Base-by-base conservation (phyloP, 306 rosid genomes). In the Spatholobus suberectus region DNA sequence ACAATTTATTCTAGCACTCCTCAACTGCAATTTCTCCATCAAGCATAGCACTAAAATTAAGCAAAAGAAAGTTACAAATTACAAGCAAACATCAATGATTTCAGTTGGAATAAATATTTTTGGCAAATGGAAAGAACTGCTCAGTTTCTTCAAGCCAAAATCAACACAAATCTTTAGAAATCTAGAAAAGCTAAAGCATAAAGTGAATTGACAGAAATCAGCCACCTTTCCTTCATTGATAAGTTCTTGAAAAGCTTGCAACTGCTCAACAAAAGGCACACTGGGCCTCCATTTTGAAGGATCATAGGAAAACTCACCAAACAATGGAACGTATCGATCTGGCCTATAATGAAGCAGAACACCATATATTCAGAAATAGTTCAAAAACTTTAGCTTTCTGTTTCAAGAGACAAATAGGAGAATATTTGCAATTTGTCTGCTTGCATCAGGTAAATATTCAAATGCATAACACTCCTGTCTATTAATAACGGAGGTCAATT, bases 141-240 rank as follows among this genome's bases (percentile, higher is more conserved):
- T 43, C 46, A 0, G 26, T 74, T 47, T 24, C 62, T 75, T 12
- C 27, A 34, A 75, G 37, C 32, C 72, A 43, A 57, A 80, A 63
- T 32, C 23, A 43, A 55, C 32, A 20, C 9, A 23, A 55, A 65
- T 57, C 76, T 21, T 44, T 34, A 44, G 73, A 68, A 63, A 66
- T 37, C 77, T 57, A 29, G 49, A 24, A 86, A 83, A 70, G 72
- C 67, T 34, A 57, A 76, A 51, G 40, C 58, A 49, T 74, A 55
- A 47, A 18, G 46, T 18, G 27, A 43, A 65, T 58, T 35, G 14
- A 15, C n/a, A 72, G 59, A 68, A 69, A 81, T 55, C 32, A 75
- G 9, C 79, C 85, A 95, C 99, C 96, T 95, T 95, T 90, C 98
- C 99, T 85, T 93, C 99, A 18, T 86, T 89, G 73, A 95, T 87